A percentile compares a stretch with the other conserved stretches of the same genome.
Conservation (phyloP, 805 yeast genomes). For the Priceomyces melissophilus region DNA sequence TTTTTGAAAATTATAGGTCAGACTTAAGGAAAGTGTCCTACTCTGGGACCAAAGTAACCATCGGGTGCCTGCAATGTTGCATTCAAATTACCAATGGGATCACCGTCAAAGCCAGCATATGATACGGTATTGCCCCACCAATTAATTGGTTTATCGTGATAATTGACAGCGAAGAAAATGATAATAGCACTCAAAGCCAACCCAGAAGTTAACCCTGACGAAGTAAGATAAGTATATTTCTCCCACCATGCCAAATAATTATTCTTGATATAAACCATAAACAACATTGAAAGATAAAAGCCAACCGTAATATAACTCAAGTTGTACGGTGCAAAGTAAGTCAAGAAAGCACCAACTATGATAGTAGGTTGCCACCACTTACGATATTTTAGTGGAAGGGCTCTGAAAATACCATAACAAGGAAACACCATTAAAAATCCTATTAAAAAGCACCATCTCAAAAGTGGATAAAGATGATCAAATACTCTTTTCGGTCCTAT, state of each 20-base stretch:
- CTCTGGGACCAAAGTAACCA: slow-evolving; percentile 36
- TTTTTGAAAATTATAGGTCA: too few relatives aligned
- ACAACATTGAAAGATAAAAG: slow-evolving; percentile 21
- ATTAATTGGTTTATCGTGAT: slow-evolving; percentile 23
- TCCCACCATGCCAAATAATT: slow-evolving; percentile 31
- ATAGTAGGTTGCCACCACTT: slow-evolving; percentile 33
- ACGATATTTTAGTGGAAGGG: slow-evolving; percentile 22
- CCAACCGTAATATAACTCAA: slow-evolving; percentile 28
- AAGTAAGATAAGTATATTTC: slow-evolving; percentile 32
- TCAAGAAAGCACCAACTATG: slow-evolving; percentile 30
- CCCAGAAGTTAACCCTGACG: slow-evolving; percentile 31
- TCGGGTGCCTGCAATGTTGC: slow-evolving; percentile 20
- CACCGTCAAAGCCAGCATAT: slow-evolving; percentile 35
- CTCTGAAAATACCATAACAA: slow-evolving; percentile 36
- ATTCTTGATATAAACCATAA: slow-evolving; percentile 28
- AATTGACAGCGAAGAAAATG: slow-evolving; percentile 36
- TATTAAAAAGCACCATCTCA: slow-evolving; percentile 32
- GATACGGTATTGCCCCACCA: slow-evolving; percentile 32
- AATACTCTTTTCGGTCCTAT: slow-evolving; percentile 47
- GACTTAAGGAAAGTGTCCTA: slow-evolving; percentile 10
- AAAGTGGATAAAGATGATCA: slow-evolving; percentile 29
- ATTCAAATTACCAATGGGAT: slow-evolving; percentile 15
- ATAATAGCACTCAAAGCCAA: slow-evolving; percentile 33
- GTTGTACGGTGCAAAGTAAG: slow-evolving; percentile 40
- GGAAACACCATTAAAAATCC: slow-evolving; percentile 29